These are phyloP conservation scores for Biscutella laevigata DNA, from an alignment of 441 rosid genomes.

Conservation along the genomic window DNA sequence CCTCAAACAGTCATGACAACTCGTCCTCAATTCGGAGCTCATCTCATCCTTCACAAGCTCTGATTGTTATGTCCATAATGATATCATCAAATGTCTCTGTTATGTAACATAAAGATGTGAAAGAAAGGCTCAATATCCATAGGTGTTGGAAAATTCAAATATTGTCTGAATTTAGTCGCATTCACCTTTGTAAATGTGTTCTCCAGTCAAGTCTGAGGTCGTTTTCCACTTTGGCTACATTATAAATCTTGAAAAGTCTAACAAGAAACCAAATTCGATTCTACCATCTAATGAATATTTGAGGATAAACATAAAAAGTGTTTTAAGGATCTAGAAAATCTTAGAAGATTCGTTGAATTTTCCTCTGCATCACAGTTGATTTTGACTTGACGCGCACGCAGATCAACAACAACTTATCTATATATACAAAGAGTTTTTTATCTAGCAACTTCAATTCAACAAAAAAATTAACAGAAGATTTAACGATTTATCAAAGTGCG, in stretches of 20 bases:
- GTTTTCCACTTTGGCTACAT: slow-evolving; percentile 3
- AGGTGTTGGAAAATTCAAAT: too few species aligned
- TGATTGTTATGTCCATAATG: neutral
- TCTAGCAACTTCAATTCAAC: neutral
- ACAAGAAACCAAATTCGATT: slow-evolving; percentile 17
- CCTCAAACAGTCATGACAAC: slow-evolving; percentile 24
- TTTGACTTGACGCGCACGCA: neutral
- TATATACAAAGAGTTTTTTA: slow-evolving; percentile 1
- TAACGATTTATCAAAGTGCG: neutral
- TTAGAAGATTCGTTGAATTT: neutral
- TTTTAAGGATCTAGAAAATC: neutral
- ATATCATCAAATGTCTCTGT: neutral
- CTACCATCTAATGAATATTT: neutral
- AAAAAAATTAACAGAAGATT: neutral
- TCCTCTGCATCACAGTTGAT: neutral
- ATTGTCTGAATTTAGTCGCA: neutral
- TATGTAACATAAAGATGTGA: neutral
- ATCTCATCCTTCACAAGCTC: slow-evolving; percentile 10
- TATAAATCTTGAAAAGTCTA: slow-evolving; percentile 11
- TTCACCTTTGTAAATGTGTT: neutral
- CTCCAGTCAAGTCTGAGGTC: slow-evolving; percentile 4
- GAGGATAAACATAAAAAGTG: neutral
- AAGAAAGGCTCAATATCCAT: neutral
- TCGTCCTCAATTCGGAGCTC: slow-evolving; percentile 37
- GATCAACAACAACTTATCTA: neutral